These are phyloP conservation scores for Phaeosphaeria sp. DNA, from an alignment of 2,329 filamentous ascomycete species.

Conservation along the genomic window DNA sequence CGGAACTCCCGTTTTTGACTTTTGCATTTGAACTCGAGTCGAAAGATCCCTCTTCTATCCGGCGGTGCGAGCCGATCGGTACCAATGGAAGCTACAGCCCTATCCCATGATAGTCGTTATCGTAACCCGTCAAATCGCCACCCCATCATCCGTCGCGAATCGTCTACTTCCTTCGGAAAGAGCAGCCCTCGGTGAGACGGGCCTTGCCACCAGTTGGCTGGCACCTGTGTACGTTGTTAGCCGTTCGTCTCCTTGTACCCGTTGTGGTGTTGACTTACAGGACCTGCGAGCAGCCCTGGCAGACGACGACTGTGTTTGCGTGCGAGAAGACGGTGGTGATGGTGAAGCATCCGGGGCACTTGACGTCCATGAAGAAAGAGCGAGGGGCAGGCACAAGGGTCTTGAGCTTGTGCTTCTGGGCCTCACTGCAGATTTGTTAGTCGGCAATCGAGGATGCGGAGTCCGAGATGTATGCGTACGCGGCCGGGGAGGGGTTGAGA, in stretches of 20 bases:
- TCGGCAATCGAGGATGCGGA: constrained; percentile 17
- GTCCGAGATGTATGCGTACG: constrained; percentile 50
- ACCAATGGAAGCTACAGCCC: constrained; percentile 50
- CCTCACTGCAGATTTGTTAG: constrained; percentile 66
- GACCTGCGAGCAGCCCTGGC: constrained; percentile 97
- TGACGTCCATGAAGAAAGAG: constrained; percentile 99
- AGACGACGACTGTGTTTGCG: constrained; percentile 99
- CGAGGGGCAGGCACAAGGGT: constrained; percentile 93
- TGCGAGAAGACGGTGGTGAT: constrained; percentile 99
- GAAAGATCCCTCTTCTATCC: constrained; percentile 55
- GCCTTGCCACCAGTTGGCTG: constrained; percentile 99
- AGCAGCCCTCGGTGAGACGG: constrained; percentile 98
- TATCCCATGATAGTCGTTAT: constrained; percentile 48
- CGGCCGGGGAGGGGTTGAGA: constrained; percentile 96
- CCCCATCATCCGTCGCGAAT: constrained; percentile 29
- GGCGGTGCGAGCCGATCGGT: constrained; percentile 50
- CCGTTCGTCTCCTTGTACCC: constrained; percentile 10
- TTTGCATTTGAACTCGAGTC: constrained; percentile 50
- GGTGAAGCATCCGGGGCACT: constrained; percentile 99
- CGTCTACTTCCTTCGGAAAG: constrained; percentile 99
- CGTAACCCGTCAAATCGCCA: constrained; percentile 45
- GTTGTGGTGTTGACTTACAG: constrained; percentile 57
- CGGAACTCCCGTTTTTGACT: constrained; percentile 53
- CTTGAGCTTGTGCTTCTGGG: constrained; percentile 99
- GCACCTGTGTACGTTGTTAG: constrained; percentile 62